Evolutionary conservation across 495 filamentous ascomycete genomes (phyloP).

Genomic region (Podospora appendiculata): DNA sequence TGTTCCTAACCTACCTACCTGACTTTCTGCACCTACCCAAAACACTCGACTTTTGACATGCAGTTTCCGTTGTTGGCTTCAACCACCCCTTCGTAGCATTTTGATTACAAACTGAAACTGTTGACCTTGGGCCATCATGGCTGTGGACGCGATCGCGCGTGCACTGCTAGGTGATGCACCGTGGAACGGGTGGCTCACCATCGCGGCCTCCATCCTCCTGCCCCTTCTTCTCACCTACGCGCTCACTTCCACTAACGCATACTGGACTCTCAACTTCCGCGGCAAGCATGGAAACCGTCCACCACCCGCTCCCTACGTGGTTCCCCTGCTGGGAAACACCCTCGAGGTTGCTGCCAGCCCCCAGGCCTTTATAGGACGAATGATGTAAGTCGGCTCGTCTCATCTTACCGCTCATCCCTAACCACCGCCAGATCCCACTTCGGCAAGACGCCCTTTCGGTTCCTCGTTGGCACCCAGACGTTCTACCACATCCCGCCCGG

Average conservation of each 20-base stretch:
- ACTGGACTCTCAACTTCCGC: neutral
- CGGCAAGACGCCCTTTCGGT: slow-evolving; percentile 1
- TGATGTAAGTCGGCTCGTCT: slow-evolving; percentile 3
- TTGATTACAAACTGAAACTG: too few species aligned
- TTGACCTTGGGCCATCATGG: too few species aligned
- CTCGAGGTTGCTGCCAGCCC: slow-evolving; percentile 13
- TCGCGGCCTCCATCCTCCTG: neutral
- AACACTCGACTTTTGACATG: too few species aligned
- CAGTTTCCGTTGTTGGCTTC: too few species aligned
- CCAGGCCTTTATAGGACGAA: slow-evolving; percentile 1
- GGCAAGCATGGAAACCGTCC: slow-evolving; percentile 5
- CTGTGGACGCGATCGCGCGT: too few species aligned
- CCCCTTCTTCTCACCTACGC: slow-evolving; percentile 9
- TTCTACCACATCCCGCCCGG: slow-evolving; percentile 14
- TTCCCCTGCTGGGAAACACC: slow-evolving; percentile 15
- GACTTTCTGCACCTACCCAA: too few species aligned
- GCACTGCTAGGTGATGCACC: neutral
- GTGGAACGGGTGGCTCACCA: neutral
- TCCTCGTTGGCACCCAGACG: slow-evolving; percentile 8
- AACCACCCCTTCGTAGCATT: too few species aligned
- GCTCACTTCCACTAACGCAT: slow-evolving; percentile 1
- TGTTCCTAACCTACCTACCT: too few species aligned
- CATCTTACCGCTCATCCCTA: neutral
- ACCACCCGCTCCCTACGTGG: slow-evolving; percentile 14
- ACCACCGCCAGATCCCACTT: neutral